These are phyloP conservation scores for Candida verbasci DNA, from an alignment of 805 yeast genomes.

Conservation along the genomic window DNA sequence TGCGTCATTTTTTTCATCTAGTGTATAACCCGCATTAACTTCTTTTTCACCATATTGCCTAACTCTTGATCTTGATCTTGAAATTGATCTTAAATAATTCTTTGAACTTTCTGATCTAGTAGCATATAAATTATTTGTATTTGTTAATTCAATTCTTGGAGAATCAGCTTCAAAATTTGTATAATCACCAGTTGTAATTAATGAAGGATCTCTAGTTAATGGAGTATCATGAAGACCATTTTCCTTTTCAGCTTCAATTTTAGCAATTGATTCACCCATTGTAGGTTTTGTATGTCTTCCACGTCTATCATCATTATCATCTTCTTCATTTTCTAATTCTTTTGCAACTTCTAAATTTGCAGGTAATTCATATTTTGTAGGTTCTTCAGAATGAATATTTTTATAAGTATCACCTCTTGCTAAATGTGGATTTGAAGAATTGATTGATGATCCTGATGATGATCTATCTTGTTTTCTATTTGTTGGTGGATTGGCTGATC, in stretches of 20 bases:
- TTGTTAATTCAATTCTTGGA: constrained; percentile 15
- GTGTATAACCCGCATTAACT: constrained; percentile 11
- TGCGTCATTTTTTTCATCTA: constrained; percentile 27
- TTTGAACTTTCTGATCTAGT: constrained; percentile 41
- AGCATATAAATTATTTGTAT: constrained; percentile 18
- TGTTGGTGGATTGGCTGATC: constrained; percentile 22
- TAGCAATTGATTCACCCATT: constrained; percentile 42
- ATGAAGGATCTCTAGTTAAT: constrained; percentile 28
- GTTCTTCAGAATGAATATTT: constrained; percentile 46
- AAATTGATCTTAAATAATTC: constrained; percentile 59
- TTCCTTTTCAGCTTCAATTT: constrained; percentile 32
- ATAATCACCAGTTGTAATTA: constrained; percentile 44
- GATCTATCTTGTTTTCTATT: constrained; percentile 16
- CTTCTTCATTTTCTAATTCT: constrained; percentile 17
- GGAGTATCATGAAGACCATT: constrained; percentile 12
- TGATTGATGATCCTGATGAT: constrained; percentile 12
- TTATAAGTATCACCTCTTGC: constrained; percentile 79
- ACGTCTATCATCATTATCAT: constrained; percentile 34
- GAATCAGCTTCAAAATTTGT: constrained; percentile 41
- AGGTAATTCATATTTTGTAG: constrained; percentile 39
- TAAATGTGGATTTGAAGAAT: constrained; percentile 48
- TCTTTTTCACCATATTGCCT: constrained; percentile 2
- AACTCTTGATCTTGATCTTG: constrained; percentile 59
- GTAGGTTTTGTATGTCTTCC: constrained; percentile 38
- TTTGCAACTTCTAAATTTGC: constrained; percentile 27